Conservation (phyloP, 441 rosid genomes). For the Syzygium malaccense region DNA sequence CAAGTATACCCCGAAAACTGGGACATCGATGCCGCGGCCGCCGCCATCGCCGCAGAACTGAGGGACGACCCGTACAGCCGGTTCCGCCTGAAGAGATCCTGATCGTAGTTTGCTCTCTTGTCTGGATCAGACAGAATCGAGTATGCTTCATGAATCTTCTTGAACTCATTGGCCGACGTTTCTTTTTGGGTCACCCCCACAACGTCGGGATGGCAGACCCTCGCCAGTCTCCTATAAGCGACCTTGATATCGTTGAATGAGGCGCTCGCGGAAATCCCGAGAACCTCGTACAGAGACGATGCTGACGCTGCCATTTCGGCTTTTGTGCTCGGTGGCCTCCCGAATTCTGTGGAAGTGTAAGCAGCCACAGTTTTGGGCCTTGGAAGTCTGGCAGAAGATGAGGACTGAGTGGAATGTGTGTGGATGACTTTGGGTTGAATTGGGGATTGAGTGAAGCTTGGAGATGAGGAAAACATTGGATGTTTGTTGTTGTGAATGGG, state of each 20-base stretch:
- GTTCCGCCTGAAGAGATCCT: conserved; percentile 6
- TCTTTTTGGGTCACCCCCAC: conserved; percentile 26
- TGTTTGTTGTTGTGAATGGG: not conserved
- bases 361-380: not conserved
- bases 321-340: not conserved
- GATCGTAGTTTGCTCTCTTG: conserved; percentile 35
- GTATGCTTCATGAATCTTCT: conserved; percentile 38
- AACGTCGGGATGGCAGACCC: conserved; percentile 44
- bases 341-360: not conserved
- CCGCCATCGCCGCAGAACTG: conserved; percentile 11
- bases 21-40: conserved; percentile 16
- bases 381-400: not conserved
- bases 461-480: not conserved
- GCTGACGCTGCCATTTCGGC: conserved; percentile 23
- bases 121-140: conserved; percentile 39
- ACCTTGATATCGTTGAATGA: conserved; percentile 30
- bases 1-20: conserved; percentile 1
- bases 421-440: not conserved
- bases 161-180: conserved; percentile 26
- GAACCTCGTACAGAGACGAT: conserved; percentile 30
- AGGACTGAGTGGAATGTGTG: not conserved
- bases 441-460: not conserved
- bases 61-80: conserved; percentile 3
- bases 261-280: conserved; percentile 29
- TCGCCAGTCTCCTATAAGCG: conserved; percentile 35